Evolutionary conservation across 2,329 filamentous ascomycete species (phyloP), one percentile per base, ranked within the genome.

Genomic region (Microdochium bolleyi): DNA sequence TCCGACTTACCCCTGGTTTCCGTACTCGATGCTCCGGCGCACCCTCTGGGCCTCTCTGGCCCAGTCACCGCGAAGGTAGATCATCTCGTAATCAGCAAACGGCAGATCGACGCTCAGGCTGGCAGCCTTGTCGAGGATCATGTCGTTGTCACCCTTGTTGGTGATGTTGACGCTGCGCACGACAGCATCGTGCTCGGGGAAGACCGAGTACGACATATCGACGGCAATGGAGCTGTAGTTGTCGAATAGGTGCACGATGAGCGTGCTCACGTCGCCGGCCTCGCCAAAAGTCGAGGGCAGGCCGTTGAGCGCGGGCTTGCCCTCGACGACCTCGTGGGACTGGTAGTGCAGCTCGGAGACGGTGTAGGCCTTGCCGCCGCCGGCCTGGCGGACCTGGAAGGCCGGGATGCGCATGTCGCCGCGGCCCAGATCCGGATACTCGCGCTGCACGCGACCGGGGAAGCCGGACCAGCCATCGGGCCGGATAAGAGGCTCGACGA

Each of bases 21-120:
- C 83, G 51, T 76, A 82, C 24, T 80, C 76, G 2, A 85, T 72
- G 55, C 74, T 76, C 34, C 80, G 68, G 50, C 78, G 73, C 50
- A 78, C 73, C 3, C 76, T 73, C 37, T 76, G 77, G 19, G 76
- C 76, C 60, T 86, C 83, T 19, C 80, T 67, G 0, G 78, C 72
- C 83, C 83, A 86, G 55, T 87, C 83, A 1, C 83, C 83, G 1
- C 77, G 72, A 0, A 85, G 70, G 57, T 82, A 77, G 51, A 87
- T 69, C 74, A 87, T 78, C 21, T 86, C 79, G 16, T 83, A 68
- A 9, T 86, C 80, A 21, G 78, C 70, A 51, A 77, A 79, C 0
- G 82, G 82, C 41, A 84, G 68, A 54, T 87, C 83, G 1, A 82
- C 72, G 54, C 80, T 84, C 57, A 85, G 74, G 59, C 82, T 85